These are phyloP conservation scores for Hanseniaspora singularis DNA, from an alignment of 805 yeast species.

Conservation along the genomic window DNA sequence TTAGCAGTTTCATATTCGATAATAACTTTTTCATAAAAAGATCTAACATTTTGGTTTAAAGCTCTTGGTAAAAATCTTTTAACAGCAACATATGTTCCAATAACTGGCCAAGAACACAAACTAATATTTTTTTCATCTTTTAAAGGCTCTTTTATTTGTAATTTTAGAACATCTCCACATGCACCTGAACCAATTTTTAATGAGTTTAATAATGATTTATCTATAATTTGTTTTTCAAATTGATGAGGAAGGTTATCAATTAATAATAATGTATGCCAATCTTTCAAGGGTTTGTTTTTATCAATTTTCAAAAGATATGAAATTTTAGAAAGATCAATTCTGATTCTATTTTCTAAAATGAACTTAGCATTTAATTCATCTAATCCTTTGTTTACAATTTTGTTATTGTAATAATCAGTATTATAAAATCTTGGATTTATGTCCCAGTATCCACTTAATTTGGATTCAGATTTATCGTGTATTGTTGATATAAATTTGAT, in stretches of 20 bases:
- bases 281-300: constrained; percentile 10
- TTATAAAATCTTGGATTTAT: constrained; percentile 12
- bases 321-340: constrained; percentile 10
- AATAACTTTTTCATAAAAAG: constrained; percentile 15
- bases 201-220: not conserved
- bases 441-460: constrained; percentile 6
- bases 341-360: constrained; percentile 8
- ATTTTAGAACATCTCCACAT: constrained; percentile 13
- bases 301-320: constrained; percentile 13
- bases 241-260: constrained; percentile 10
- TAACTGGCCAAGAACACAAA: constrained; percentile 4
- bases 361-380: constrained; percentile 12
- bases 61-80: constrained; percentile 15
- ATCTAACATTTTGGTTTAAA: constrained; percentile 14
- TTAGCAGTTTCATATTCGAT: constrained; percentile 14
- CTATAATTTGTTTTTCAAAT: constrained; percentile 9
- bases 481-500: constrained; percentile 12
- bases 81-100: constrained; percentile 4
- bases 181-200: constrained; percentile 12
- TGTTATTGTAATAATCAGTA: constrained; percentile 6
- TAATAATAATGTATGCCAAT: constrained; percentile 12
- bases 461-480: constrained; percentile 10
- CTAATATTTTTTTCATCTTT: constrained; percentile 7
- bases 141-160: not conserved
- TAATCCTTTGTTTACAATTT: constrained; percentile 9